phyloP scores from a whole-genome alignment of 352 stramenopile species.

The Pythium apleroticum region DNA sequence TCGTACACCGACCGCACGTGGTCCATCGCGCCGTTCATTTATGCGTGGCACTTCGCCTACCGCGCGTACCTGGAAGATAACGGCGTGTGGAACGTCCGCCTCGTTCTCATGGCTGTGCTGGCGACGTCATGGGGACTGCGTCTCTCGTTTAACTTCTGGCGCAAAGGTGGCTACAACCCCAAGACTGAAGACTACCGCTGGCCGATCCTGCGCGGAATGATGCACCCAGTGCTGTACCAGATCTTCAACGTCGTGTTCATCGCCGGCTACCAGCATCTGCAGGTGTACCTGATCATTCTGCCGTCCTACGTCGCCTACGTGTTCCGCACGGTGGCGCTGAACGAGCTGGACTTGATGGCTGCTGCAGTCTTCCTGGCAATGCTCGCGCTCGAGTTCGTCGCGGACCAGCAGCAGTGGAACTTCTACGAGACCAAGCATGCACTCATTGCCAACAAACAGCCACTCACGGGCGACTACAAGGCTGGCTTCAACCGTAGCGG shows the following conservation, averaged over 20 bases:
- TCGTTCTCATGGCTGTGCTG: conserved; percentile 79
- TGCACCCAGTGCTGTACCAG: conserved; percentile 84
- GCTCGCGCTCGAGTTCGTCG: conserved; percentile 79
- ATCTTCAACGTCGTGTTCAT: conserved; percentile 93
- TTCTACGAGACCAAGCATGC: conserved; percentile 91
- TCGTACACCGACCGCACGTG: conserved; percentile 93
- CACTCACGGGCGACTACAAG: conserved; percentile 68
- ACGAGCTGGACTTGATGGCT: conserved; percentile 61
- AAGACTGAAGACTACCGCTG: conserved; percentile 93
- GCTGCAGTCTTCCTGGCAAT: conserved; percentile 61
- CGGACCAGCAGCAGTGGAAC: conserved; percentile 91
- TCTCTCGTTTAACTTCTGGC: conserved; percentile 91
- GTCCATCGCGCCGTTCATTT: conserved; percentile 87
- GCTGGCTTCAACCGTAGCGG: conserved; percentile 83
- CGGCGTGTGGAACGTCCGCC: conserved; percentile 48
- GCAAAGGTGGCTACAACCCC: conserved; percentile 89
- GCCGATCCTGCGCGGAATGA: conserved; percentile 71
- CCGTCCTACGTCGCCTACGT: conserved; percentile 72
- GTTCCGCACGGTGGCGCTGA: conserved; percentile 46
- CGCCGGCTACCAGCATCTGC: conserved; percentile 84
- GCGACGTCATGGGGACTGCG: conserved; percentile 85
- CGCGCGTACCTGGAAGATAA: conserved; percentile 59
- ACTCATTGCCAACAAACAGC: conserved; percentile 45
- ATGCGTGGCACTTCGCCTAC: conserved; percentile 79
- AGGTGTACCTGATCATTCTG: conserved; percentile 78